A percentile compares a stretch with the other conserved stretches of the same genome.
phyloP scores from a whole-genome alignment of 106 monocot species.

The Posidonia australis region DNA sequence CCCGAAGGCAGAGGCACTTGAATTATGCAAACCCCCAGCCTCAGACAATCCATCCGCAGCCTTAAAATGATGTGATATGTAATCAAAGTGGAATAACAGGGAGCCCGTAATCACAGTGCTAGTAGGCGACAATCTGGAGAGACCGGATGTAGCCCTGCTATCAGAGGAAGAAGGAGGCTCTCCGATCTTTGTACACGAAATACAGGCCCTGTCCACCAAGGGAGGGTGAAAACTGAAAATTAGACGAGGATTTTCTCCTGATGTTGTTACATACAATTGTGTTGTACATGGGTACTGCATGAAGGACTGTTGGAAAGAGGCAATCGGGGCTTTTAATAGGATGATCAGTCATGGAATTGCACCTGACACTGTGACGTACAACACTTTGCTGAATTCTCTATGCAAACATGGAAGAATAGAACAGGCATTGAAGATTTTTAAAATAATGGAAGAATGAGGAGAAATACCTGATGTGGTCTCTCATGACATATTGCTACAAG shows the following conservation, averaged over 20 bases:
- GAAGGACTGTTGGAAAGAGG: conserved; percentile 2
- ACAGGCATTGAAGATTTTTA: conserved; percentile 17
- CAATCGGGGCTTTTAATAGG: conserved; percentile 15
- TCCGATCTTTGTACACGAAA: too few species aligned
- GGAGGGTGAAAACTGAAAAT: too few species aligned
- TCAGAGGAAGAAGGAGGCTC: too few species aligned
- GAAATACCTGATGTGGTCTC: conserved; percentile 4
- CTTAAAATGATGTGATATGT: too few species aligned
- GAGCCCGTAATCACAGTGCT: too few species aligned
- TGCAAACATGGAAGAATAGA: conserved; percentile 18
- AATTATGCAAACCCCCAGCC: too few species aligned
- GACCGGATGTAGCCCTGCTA: too few species aligned
- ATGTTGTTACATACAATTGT: conserved; percentile 19
- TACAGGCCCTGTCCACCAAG: too few species aligned
- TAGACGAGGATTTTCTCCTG: conserved; percentile 16
- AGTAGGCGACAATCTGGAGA: too few species aligned
- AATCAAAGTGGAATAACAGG: too few species aligned
- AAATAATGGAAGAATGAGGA: conserved; percentile 9
- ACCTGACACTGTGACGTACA: conserved; percentile 11
- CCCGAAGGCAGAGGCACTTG: too few species aligned
- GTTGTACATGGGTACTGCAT: conserved; percentile 15
- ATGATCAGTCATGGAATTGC: conserved; percentile 12
- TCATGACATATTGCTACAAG: conserved; percentile 11
- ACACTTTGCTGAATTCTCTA: conserved; percentile 12
- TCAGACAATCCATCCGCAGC: too few species aligned